Conservation (phyloP, 2,329 filamentous ascomycete genomes). For the Trichoderma sp. region DNA sequence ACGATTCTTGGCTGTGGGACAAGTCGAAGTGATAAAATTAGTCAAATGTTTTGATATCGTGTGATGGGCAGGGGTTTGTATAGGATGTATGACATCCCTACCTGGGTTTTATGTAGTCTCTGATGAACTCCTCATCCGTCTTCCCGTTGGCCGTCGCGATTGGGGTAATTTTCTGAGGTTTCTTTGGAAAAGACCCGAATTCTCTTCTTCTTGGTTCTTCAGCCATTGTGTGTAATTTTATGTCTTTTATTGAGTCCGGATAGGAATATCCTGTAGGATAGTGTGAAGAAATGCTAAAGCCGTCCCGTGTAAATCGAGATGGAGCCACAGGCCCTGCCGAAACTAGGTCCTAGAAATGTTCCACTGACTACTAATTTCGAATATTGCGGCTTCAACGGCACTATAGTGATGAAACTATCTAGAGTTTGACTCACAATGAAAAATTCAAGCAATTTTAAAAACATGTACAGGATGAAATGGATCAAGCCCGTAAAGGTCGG, state of each 20-base stretch:
- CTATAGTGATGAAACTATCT: not conserved
- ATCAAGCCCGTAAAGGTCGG: not conserved
- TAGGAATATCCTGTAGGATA: not conserved
- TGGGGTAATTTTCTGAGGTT: constrained; percentile 30
- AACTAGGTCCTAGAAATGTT: not conserved
- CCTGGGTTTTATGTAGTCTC: constrained; percentile 50
- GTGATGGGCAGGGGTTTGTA: not conserved
- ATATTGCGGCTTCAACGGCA: not conserved
- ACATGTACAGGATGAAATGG: no score
- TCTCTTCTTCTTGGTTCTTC: not conserved
- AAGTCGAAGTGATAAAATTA: not conserved
- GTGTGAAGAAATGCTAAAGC: not conserved
- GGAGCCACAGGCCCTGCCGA: not conserved
- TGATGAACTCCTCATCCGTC: constrained; percentile 50
- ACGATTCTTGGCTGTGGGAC: constrained; percentile 29
- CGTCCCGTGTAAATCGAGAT: not conserved
- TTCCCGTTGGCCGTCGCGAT: constrained; percentile 53
- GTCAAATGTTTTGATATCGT: not conserved
- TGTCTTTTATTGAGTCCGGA: not conserved
- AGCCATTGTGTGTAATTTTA: not conserved
- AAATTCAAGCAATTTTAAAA: not conserved
- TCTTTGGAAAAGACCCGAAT: not conserved
- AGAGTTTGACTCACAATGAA: not conserved
- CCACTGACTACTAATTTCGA: not conserved
- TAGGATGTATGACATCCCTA: constrained; percentile 28